These are phyloP conservation scores for Euphorbia pulcherrima DNA, from an alignment of 345 rosid species.

Conservation along the genomic window DNA sequence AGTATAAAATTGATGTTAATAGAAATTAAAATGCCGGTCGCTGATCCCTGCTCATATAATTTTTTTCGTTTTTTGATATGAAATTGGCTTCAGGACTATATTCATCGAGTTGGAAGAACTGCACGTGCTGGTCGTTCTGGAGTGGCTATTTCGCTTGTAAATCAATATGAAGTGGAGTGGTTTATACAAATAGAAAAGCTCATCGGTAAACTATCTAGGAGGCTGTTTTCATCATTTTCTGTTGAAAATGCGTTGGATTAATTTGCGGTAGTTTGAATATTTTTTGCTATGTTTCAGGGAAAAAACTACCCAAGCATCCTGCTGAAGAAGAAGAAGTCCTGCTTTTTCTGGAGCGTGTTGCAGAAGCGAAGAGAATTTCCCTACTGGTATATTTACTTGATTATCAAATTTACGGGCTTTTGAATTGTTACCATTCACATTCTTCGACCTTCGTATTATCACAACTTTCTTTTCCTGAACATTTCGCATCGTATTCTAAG, in stretches of 20 bases:
- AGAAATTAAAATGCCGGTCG: not conserved
- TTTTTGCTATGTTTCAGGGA: slow-evolving; percentile 44
- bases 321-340: slow-evolving; percentile 77
- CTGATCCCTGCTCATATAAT: not conserved
- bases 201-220: slow-evolving; percentile 47
- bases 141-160: slow-evolving; percentile 81
- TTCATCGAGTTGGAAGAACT: slow-evolving; percentile 83
- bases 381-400: slow-evolving; percentile 38
- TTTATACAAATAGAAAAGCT: slow-evolving; percentile 82
- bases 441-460: not conserved
- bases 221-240: not conserved
- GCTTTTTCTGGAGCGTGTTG: slow-evolving; percentile 53
- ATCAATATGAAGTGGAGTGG: slow-evolving; percentile 93
- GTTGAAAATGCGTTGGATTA: not conserved
- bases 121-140: slow-evolving; percentile 99
- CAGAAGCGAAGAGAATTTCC: slow-evolving; percentile 66
- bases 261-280: not conserved
- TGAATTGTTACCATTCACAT: not conserved
- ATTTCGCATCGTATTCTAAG: not conserved
- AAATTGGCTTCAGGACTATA: slow-evolving; percentile 58
- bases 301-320: slow-evolving; percentile 63
- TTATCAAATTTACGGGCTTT: not conserved
- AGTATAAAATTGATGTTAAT: not conserved
- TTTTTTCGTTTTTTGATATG: not conserved
- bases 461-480: not conserved